Base-by-base conservation (phyloP, 2,329 filamentous ascomycete species). In the Colletotrichum sp. region DNA sequence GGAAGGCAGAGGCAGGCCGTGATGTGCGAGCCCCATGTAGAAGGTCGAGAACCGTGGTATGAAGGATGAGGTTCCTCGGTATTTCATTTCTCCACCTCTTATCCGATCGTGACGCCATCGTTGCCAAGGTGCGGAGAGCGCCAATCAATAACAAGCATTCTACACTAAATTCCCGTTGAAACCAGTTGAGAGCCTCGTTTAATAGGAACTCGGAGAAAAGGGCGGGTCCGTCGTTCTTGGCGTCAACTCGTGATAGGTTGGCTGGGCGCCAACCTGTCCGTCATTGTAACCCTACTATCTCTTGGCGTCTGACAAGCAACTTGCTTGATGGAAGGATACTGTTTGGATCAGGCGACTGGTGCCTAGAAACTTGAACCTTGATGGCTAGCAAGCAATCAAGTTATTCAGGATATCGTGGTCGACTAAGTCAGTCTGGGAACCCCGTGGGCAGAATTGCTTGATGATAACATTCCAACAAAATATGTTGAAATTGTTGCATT, bases 21-120 rank as follows among this genome's bases (percentile, higher is more conserved):
- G 28, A 61, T 52, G 43, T 52, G 43, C 43, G 43, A 61, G 28
- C 18, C 27, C 18, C 10, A 61, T n/a, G 28, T 27, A 61, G 58
- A 28, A 62, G 43, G 22, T 27, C 43, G 55, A 55, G 61, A 18
- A 62, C 55, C 25, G 27, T n/a, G 36, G 61, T 27, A 22, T 62
- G 18, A 10, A 28, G 22, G 30, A 67, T 25, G 30, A 18, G 55
- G 30, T 64, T 32, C 67, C 62, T 68, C 36, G 56, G 74, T 30
- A 48, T 18, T 30, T 32, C 16, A 39, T 65, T 74, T 74, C 70
- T 66, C 74, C 74, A 74, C 74, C 74, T 76, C 74, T 76, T 25
- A 66, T 55, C 66, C 48, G 15, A n/a, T 66, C 15, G 15, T 27
- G 22, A n/a, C 32, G 27, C n/a, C 5, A 58, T 32, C 52, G 43